Percentiles rank a stretch among this genome's conserved stretches.
Evolutionary conservation across 345 rosid genomes (phyloP).

Genomic region (Rhodamnia argentea): DNA sequence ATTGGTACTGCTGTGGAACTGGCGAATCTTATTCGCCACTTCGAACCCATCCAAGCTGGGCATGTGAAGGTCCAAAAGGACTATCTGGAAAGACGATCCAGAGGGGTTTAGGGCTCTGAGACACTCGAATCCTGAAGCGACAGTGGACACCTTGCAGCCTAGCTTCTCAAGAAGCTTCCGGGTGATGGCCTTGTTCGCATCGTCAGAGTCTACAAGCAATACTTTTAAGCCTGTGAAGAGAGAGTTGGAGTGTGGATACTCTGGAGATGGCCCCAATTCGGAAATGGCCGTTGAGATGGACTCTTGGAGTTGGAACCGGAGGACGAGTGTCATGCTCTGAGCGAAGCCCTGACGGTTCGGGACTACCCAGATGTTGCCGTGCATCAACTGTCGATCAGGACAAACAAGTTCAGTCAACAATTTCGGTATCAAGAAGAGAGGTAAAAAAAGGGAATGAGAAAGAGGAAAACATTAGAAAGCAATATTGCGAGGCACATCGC

Average conservation of each 20-base stretch:
- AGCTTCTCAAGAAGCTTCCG: constrained; percentile 73
- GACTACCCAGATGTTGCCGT: constrained; percentile 68
- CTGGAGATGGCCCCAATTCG: constrained; percentile 38
- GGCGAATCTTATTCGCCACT: constrained; percentile 65
- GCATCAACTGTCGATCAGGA: constrained; percentile 54
- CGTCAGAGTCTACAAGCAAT: constrained; percentile 62
- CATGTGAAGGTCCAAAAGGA: constrained; percentile 77
- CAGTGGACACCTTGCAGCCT: constrained; percentile 65
- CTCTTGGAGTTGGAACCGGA: constrained; percentile 45
- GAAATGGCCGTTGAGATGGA: constrained; percentile 32
- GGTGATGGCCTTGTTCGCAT: constrained; percentile 65
- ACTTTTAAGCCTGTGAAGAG: constrained; percentile 62
- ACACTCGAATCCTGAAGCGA: constrained; percentile 72
- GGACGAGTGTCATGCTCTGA: constrained; percentile 66
- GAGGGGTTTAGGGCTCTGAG: constrained; percentile 37
- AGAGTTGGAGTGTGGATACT: constrained; percentile 47
- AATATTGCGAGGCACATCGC: background rate
- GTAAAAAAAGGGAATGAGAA: background rate
- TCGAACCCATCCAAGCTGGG: constrained; percentile 75
- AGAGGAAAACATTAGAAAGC: background rate
- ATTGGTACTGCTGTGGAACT: constrained; percentile 46
- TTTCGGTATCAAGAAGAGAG: background rate
- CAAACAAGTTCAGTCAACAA: background rate
- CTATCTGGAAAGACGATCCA: constrained; percentile 45
- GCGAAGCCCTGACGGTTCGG: constrained; percentile 47